Base-by-base conservation (phyloP, 768 basidiomycete species). In the Russula vinacea region DNA sequence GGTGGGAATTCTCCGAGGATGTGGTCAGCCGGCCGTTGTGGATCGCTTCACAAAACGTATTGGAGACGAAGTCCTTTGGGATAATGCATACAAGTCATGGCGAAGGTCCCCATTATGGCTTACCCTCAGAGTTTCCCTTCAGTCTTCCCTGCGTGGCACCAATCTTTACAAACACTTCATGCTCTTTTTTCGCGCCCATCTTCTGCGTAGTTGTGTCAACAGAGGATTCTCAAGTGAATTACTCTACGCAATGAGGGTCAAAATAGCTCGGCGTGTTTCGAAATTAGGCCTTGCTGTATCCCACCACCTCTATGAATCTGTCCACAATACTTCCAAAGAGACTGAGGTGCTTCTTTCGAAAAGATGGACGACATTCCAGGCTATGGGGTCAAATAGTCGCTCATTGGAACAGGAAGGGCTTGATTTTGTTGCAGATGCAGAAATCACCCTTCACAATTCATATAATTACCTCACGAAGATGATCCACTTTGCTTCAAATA, bases 81-180 rank as follows among this genome's bases (percentile, higher is more conserved):
- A 73, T 5, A 61, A 73, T 26, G 72, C 78, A 1, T 56, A 66
- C 35, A 71, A 75, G 59, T 83, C 74, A 16, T 84, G 83, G 83
- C 72, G 84, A 32, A 74, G 83, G 24, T 80, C 81, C 7, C 72
- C 80, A 0, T 72, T 81, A 14, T 84, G 83, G 82, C 76, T 83
- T 4, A 68, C 81, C 14, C 70, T 81, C 37, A 78, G 82, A 9
- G 79, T 84, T 5, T 74, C 75, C 1, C 65, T 79, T 19, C 77
- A 79, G 49, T 75, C 74, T 1, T 62, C 77, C 29, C 37, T 59
- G 33, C 47, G 24, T 26, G 13, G 19, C 33, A 51, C 6, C 29
- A 58, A 60, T 13, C 68, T 71, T 0, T 85, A 85, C 72, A 84
- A 85, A 59, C 11, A 42, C 2, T 84, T 84, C 70, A 77, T 83